phyloP scores from a whole-genome alignment of 2,329 filamentous ascomycete species.

The Pyricularia pennisetigena region DNA sequence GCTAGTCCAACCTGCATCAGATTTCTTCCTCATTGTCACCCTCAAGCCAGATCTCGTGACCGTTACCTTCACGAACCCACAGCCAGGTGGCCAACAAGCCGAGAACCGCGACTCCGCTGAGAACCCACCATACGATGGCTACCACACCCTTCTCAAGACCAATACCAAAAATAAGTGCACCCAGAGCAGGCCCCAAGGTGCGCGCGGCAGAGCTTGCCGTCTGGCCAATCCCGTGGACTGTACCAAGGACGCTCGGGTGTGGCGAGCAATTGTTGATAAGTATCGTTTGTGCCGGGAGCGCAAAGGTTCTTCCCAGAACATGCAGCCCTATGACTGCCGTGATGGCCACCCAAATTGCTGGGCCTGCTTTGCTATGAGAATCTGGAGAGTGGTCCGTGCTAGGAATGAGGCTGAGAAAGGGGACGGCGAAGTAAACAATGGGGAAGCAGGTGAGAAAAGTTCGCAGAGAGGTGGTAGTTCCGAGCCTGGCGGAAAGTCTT shows the following conservation, averaged over 20 bases:
- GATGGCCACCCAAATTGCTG: slow-evolving; percentile 55
- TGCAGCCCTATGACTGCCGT: slow-evolving; percentile 54
- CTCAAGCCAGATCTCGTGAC: slow-evolving; percentile 55
- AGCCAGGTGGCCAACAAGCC: slow-evolving; percentile 38
- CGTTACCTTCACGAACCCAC: slow-evolving; percentile 50
- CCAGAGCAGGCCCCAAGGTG: slow-evolving; percentile 49
- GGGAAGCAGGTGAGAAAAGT: slow-evolving; percentile 63
- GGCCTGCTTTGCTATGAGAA: slow-evolving; percentile 41
- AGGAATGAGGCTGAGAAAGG: slow-evolving; percentile 61
- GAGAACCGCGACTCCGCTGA: slow-evolving; percentile 37
- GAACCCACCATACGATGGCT: slow-evolving; percentile 48
- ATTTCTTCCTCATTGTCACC: slow-evolving; percentile 41
- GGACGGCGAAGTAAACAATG: slow-evolving; percentile 57
- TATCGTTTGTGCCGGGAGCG: slow-evolving; percentile 47
- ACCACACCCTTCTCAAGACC: slow-evolving; percentile 47
- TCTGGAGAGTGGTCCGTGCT: slow-evolving; percentile 32
- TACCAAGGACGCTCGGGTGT: slow-evolving; percentile 46
- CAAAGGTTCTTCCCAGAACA: slow-evolving; percentile 64
- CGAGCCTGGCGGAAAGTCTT: slow-evolving; percentile 52
- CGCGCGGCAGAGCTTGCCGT: slow-evolving; percentile 47
- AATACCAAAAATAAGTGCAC: slow-evolving; percentile 50
- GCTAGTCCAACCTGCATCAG: background rate
- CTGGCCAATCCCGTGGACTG: slow-evolving; percentile 47
- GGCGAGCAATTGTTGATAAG: slow-evolving; percentile 52
- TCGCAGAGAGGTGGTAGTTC: slow-evolving; percentile 59